Evolutionary conservation across 176 grass and related monocot species (phyloP).

Genomic region (Carex scoparia): DNA sequence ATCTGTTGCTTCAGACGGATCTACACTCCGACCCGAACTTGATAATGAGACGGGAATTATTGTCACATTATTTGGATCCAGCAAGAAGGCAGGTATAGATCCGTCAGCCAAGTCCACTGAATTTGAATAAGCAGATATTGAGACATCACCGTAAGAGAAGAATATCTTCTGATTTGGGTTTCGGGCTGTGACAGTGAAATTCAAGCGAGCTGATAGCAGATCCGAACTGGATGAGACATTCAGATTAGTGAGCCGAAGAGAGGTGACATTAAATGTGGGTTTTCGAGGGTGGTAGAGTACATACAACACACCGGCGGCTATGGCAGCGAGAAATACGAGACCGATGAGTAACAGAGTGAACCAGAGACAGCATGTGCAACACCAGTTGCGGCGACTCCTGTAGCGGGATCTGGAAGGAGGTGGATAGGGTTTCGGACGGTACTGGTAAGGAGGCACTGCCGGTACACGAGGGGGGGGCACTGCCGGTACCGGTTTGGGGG

Average conservation of each 20-base stretch:
- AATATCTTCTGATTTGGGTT: slow-evolving; percentile 86
- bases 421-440: slow-evolving; percentile 52
- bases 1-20: slow-evolving; percentile 45
- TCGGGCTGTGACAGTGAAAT: slow-evolving; percentile 72
- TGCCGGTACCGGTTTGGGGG: slow-evolving; percentile 19
- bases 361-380: slow-evolving; percentile 81
- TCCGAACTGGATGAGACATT: slow-evolving; percentile 67
- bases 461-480: slow-evolving; percentile 28
- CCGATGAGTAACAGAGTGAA: slow-evolving; percentile 53
- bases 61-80: slow-evolving; percentile 56
- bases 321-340: slow-evolving; percentile 63
- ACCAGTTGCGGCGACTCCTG: slow-evolving; percentile 61
- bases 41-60: slow-evolving; percentile 49
- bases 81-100: slow-evolving; percentile 65
- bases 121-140: slow-evolving; percentile 42
- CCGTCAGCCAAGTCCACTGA: slow-evolving; percentile 54
- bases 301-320: slow-evolving; percentile 75
- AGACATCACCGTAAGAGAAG: slow-evolving; percentile 68
- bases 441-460: slow-evolving; percentile 33
- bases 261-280: slow-evolving; percentile 66
- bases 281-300: slow-evolving; percentile 72
- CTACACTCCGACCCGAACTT: slow-evolving; percentile 29
- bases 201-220: slow-evolving; percentile 65
- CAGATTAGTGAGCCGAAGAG: slow-evolving; percentile 55
- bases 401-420: slow-evolving; percentile 19